A percentile compares a stretch with the other conserved stretches of the same genome.
These are phyloP conservation scores for Boletus vermiculosoides DNA, from an alignment of 768 basidiomycete species.

Conservation along the genomic window DNA sequence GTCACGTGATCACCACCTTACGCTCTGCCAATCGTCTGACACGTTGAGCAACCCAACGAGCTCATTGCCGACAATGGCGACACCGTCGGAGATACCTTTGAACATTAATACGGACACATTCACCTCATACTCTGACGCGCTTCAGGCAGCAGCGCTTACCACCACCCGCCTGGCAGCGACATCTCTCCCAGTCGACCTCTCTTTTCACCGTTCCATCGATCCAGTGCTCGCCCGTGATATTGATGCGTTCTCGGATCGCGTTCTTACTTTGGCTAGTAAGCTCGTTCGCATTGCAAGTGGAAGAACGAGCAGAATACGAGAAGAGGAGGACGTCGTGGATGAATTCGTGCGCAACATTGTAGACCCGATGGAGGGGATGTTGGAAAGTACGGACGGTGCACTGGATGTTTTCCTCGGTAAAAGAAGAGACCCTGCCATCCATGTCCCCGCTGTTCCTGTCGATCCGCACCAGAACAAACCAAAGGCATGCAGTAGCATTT, in stretches of 20 bases:
- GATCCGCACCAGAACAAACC: slow-evolving; percentile 19
- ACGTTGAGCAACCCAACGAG: neutral
- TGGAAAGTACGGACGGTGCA: slow-evolving; percentile 84
- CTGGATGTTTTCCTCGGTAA: slow-evolving; percentile 77
- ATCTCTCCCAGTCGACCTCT: slow-evolving; percentile 68
- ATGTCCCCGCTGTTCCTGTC: slow-evolving; percentile 44
- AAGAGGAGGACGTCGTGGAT: slow-evolving; percentile 82
- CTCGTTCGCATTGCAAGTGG: slow-evolving; percentile 55
- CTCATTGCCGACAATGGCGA: slow-evolving; percentile 13
- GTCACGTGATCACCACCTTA: slow-evolving; percentile 16
- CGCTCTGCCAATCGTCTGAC: neutral
- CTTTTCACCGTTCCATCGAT: slow-evolving; percentile 90
- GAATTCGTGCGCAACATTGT: slow-evolving; percentile 74
- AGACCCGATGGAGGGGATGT: slow-evolving; percentile 79
- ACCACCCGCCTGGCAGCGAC: slow-evolving; percentile 60
- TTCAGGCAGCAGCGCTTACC: slow-evolving; percentile 62
- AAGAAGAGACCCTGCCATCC: slow-evolving; percentile 64
- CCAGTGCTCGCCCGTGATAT: slow-evolving; percentile 63
- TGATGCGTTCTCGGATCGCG: slow-evolving; percentile 63
- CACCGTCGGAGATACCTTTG: neutral
- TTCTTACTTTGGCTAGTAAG: slow-evolving; percentile 65
- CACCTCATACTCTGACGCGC: slow-evolving; percentile 49
- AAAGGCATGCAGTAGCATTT: slow-evolving; percentile 31
- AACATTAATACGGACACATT: slow-evolving; percentile 38
- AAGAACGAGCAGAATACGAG: slow-evolving; percentile 41